Evolutionary conservation across 768 basidiomycete species (phyloP), one percentile per base, ranked within the genome.

Genomic region (Crassisporium funariophilum): DNA sequence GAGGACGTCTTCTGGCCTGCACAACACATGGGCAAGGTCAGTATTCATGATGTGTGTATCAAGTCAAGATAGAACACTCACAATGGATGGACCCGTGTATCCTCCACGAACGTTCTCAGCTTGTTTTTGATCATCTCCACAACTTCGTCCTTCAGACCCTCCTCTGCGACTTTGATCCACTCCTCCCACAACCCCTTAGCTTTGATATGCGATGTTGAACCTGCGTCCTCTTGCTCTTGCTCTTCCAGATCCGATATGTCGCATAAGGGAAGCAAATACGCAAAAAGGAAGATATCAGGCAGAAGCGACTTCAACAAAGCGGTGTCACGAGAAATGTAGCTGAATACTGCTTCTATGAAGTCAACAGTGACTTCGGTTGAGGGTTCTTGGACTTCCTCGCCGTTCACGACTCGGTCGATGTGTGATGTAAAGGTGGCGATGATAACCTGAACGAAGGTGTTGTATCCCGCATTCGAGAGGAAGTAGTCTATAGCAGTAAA

Each of bases 1-100:
- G 6, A 81, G 61, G 10, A 82, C 64, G 47, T 79, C 65, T 42
- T 75, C 75, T 5, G 79, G 76, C 24, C 81, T 82, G 44, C 16
- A 29, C 19, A 12, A 36, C 40, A 17, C 34, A 48, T 11, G 5
- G 11, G n/a, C 11, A 3, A 31, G n/a, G 33, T 50, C n/a, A 56
- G 24, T 39, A 19, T n/a, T 35, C n/a, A 19, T 8, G 9, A 9
- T 33, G n/a, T 22, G 29, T 22, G 35, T 11, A 22, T 13, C 22
- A 12, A 35, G 15, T 23, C 19, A 13, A 23, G 24, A 7, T 10
- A 25, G 36, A 45, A 16, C 2, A 58, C 72, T 56, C 55, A 73
- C 74, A 60, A 57, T 13, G 69, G 62, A 39, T 63, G 62, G 35
- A 62, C 60, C 16, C 64, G 60, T 3, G 70, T 64, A 55, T 79